Evolutionary conservation across 1,139 yeast genomes (phyloP), one percentile per base, ranked within the genome.

Genomic region (Citeromyces siamensis): DNA sequence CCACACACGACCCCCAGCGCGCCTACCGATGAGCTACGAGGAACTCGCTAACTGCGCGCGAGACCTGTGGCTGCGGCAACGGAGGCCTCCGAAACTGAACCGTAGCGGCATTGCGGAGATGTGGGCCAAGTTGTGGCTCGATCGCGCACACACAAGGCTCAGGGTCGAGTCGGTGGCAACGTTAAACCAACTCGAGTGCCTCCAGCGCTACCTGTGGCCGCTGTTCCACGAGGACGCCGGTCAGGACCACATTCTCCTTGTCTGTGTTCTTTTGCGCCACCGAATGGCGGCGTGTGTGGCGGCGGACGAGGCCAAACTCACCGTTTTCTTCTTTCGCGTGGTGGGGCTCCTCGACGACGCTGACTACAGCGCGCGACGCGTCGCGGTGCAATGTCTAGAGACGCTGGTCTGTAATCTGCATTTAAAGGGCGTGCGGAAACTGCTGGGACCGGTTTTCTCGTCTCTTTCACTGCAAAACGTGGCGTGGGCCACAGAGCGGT

Each of bases 151-250:
- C 13, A 5, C 13, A 4, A 23, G 28, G 10, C 28, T 23, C 28
- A 23, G 13, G 6, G 10, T 12, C 6, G 28, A 23, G 10, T n/a
- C 5, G 10, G 28, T 23, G 10, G 10, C 28, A 23, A 23, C 28
- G 5, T 23, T 23, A 19, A 32, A 14, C 6, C 23, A 32, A 12
- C 23, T 21, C 5, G 26, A 32, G 22, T 39, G 37, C 32, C 19
- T 39, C 6, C 17, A 32, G n/a, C 33, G 32, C 9, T 56, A 46
- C 31, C 51, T 66, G 9, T 69, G 73, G 75, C 55, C 53, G 4
- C 45, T 49, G 34, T 66, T 66, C 40, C 58, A 58, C 35, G 53
- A 49, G 12, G 68, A 66, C 38, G 52, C 58, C 5, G 53, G 66
- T 2, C 49, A 55, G 28, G 58, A 52, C 18, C 74, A 69, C 43